Evolutionary conservation across 2,329 filamentous ascomycete species (phyloP).

Genomic region (Chrysosphaeria jannelii): DNA sequence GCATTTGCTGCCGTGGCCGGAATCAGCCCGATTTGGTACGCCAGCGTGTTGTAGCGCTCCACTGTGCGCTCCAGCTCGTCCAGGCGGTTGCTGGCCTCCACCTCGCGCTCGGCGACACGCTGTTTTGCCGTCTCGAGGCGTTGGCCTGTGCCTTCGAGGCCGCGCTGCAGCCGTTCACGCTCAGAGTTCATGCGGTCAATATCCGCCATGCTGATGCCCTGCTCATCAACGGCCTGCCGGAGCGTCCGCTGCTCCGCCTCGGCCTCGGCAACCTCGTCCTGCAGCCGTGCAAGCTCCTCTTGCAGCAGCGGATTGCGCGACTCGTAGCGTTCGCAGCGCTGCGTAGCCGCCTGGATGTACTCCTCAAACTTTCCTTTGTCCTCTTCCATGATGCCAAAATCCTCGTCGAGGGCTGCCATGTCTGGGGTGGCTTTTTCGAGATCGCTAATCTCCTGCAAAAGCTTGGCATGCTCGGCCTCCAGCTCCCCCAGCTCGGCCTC

Average conservation of each 20-base stretch:
- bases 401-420: slow-evolving; percentile 55
- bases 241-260: slow-evolving; percentile 56
- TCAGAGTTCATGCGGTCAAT: slow-evolving; percentile 98
- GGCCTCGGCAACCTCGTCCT: slow-evolving; percentile 42
- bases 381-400: slow-evolving; percentile 80
- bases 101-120: slow-evolving; percentile 57
- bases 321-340: slow-evolving; percentile 72
- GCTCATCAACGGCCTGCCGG: slow-evolving; percentile 66
- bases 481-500: slow-evolving; percentile 56
- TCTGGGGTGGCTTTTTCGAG: slow-evolving; percentile 67
- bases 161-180: slow-evolving; percentile 71
- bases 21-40: slow-evolving; percentile 79
- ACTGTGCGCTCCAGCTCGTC: slow-evolving; percentile 80
- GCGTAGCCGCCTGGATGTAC: slow-evolving; percentile 63
- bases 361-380: slow-evolving; percentile 87
- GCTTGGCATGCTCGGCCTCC: slow-evolving; percentile 54
- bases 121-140: slow-evolving; percentile 66
- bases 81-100: slow-evolving; percentile 58
- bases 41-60: slow-evolving; percentile 75
- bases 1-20: slow-evolving; percentile 63
- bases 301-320: slow-evolving; percentile 54
- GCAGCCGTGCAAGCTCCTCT: slow-evolving; percentile 55
- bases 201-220: slow-evolving; percentile 89
- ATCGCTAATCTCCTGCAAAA: slow-evolving; percentile 67
- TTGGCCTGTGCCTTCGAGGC: slow-evolving; percentile 44